Conservation (phyloP, 495 filamentous ascomycete species). For the Hypoxylon rickii region DNA sequence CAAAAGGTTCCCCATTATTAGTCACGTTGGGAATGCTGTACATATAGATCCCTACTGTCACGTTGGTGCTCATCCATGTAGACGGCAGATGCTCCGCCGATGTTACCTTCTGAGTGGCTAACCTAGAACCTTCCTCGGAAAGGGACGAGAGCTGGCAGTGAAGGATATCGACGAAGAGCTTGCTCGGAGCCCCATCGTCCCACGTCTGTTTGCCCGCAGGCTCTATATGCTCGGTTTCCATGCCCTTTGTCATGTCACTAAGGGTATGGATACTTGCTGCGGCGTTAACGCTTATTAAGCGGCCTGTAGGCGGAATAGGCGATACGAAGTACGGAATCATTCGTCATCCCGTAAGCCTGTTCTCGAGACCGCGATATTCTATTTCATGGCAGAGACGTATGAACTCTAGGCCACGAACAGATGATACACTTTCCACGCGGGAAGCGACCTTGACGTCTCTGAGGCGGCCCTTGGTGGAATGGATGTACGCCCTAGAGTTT, state of each 20-base stretch:
- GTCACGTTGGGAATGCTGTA: neutral
- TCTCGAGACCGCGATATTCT: neutral
- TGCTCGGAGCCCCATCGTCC: neutral
- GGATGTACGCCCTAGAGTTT: neutral
- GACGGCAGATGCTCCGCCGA: neutral
- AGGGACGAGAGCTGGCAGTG: neutral
- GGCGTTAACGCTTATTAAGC: neutral
- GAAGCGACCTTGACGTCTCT: neutral
- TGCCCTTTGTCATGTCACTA: neutral
- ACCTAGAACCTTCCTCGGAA: too few relatives aligned
- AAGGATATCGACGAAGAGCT: neutral
- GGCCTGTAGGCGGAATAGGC: neutral
- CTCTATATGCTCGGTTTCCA: neutral
- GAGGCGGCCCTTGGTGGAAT: neutral
- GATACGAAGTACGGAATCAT: neutral
- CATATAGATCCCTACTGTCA: neutral
- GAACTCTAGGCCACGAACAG: neutral
- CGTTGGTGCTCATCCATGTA: neutral
- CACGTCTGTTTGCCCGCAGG: neutral
- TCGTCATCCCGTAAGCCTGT: neutral
- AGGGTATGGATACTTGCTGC: neutral
- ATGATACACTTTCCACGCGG: neutral
- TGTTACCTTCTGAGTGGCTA: too few relatives aligned
- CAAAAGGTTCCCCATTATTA: neutral
- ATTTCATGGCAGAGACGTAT: neutral